phyloP scores from a whole-genome alignment of 768 basidiomycete species.

The Suillus variegatus region DNA sequence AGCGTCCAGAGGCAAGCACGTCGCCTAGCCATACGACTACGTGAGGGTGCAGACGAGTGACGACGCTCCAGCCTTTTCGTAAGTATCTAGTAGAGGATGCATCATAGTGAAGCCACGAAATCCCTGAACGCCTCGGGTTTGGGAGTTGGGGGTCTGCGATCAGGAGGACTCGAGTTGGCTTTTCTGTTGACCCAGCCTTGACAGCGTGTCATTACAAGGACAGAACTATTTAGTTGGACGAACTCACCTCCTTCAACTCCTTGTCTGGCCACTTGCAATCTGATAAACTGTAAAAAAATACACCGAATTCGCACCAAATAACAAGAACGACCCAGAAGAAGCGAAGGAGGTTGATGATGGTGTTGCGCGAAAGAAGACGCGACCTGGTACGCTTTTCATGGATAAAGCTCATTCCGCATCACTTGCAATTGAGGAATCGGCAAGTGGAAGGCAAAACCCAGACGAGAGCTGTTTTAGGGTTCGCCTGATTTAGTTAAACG shows the following conservation, averaged over 20 bases:
- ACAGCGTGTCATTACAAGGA: slow-evolving; percentile 10
- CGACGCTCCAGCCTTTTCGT: slow-evolving; percentile 70
- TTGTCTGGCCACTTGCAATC: slow-evolving; percentile 61
- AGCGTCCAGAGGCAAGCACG: slow-evolving; percentile 67
- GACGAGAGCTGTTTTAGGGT: neutral
- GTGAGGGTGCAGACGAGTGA: slow-evolving; percentile 56
- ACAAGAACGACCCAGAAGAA: slow-evolving; percentile 56
- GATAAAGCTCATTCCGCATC: slow-evolving; percentile 30
- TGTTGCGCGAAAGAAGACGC: slow-evolving; percentile 28
- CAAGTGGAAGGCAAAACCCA: neutral
- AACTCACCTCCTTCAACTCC: slow-evolving; percentile 28
- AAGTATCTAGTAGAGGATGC: slow-evolving; percentile 57
- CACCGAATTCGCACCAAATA: slow-evolving; percentile 65
- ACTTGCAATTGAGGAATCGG: slow-evolving; percentile 10
- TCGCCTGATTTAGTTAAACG: slow-evolving; percentile 9
- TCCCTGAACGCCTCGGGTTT: slow-evolving; percentile 31
- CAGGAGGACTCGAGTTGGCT: slow-evolving; percentile 60
- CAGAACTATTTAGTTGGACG: slow-evolving; percentile 10
- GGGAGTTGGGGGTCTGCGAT: slow-evolving; percentile 70
- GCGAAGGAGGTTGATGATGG: slow-evolving; percentile 45
- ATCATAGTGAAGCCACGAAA: slow-evolving; percentile 45
- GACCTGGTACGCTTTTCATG: slow-evolving; percentile 30
- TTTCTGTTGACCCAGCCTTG: slow-evolving; percentile 19
- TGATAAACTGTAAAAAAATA: slow-evolving; percentile 59
- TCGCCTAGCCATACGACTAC: slow-evolving; percentile 78